These are phyloP conservation scores for Metschnikowia vanudenii DNA, from an alignment of 805 yeast genomes.

Conservation along the genomic window DNA sequence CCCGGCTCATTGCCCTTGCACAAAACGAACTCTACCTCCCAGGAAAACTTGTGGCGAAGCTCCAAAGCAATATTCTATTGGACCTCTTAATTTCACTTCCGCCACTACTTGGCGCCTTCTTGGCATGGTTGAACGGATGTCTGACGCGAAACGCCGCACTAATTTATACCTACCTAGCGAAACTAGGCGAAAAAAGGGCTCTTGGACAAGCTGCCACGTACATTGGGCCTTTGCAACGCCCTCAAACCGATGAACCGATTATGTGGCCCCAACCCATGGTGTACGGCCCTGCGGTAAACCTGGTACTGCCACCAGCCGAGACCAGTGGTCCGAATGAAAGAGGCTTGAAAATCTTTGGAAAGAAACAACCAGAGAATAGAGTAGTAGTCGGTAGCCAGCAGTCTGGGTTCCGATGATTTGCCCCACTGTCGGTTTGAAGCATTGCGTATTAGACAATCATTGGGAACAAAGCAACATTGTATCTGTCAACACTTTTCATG, in stretches of 20 bases:
- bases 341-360: not conserved
- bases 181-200: constrained; percentile 10
- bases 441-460: too few relatives aligned
- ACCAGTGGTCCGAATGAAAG: not conserved
- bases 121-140: constrained; percentile 81
- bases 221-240: constrained; percentile 8
- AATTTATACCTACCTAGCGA: constrained; percentile 44
- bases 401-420: not conserved
- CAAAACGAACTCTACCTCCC: constrained; percentile 59
- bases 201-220: constrained; percentile 14
- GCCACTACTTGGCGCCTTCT: constrained; percentile 75
- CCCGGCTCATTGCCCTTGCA: constrained; percentile 62
- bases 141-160: constrained; percentile 88
- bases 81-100: constrained; percentile 76
- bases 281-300: too few relatives aligned
- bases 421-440: too few relatives aligned
- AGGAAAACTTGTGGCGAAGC: constrained; percentile 53
- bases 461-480: too few relatives aligned
- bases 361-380: not conserved
- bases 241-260: not conserved
- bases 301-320: not conserved
- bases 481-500: too few relatives aligned
- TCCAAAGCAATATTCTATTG: constrained; percentile 72
- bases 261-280: not conserved
- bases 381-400: not conserved